phyloP scores from a whole-genome alignment of 441 rosid genomes.

The Caryocar brasiliense region DNA sequence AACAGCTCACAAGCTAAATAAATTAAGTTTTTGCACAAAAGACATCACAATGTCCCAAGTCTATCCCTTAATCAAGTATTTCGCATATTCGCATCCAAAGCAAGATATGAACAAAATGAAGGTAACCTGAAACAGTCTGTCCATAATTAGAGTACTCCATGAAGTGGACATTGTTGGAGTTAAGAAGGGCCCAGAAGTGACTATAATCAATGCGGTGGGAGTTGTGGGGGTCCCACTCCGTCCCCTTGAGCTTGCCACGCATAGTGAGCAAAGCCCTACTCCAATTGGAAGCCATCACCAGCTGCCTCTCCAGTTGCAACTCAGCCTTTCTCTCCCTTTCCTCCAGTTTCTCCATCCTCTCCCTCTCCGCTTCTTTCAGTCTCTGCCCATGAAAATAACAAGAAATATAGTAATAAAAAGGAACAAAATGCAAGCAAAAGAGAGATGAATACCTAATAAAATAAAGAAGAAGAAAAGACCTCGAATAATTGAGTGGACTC shows the following conservation, averaged over 20 bases:
- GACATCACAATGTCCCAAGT: too few species aligned
- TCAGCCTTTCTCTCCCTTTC: constrained; percentile 72
- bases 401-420: background rate
- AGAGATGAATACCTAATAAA: background rate
- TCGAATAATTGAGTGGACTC: constrained; percentile 50
- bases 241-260: constrained; percentile 75
- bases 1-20: too few species aligned
- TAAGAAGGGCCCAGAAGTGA: constrained; percentile 59
- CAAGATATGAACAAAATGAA: background rate
- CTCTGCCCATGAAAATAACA: constrained; percentile 24
- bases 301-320: constrained; percentile 81
- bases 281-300: constrained; percentile 84
- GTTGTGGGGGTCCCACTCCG: constrained; percentile 84
- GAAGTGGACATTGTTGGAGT: constrained; percentile 69
- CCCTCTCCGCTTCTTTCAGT: constrained; percentile 59
- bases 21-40: too few species aligned
- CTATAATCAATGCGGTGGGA: constrained; percentile 75
- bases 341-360: constrained; percentile 55
- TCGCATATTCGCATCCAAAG: too few species aligned
- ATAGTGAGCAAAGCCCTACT: constrained; percentile 60
- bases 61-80: too few species aligned
- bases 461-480: constrained; percentile 18
- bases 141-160: constrained; percentile 91
- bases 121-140: constrained; percentile 72
- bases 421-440: background rate